A percentile compares a stretch with the other conserved stretches of the same genome.
Evolutionary conservation across 2,329 filamentous ascomycete species (phyloP).

Genomic region (Chaetomium globosum): DNA sequence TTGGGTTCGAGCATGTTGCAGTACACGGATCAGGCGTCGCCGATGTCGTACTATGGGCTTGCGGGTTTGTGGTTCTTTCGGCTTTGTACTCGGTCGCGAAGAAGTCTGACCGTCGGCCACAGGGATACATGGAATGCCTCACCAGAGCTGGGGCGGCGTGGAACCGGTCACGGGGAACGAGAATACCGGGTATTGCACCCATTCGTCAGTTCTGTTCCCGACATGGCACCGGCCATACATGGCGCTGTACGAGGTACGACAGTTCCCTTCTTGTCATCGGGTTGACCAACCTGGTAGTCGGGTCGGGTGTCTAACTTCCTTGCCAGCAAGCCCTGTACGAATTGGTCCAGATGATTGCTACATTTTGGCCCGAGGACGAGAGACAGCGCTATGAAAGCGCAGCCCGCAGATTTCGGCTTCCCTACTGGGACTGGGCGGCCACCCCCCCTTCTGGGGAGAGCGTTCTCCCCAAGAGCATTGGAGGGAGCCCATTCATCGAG

Average conservation of each 20-base stretch:
- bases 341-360: conserved; percentile 49
- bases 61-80: conserved; percentile 55
- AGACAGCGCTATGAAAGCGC: conserved; percentile 55
- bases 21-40: conserved; percentile 61
- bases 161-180: conserved; percentile 54
- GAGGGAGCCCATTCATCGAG: conserved; percentile 47
- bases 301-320: conserved; percentile 17
- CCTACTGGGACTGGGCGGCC: conserved; percentile 63
- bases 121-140: conserved; percentile 82
- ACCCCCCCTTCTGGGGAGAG: conserved; percentile 52
- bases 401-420: conserved; percentile 56
- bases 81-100: neutral
- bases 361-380: conserved; percentile 51
- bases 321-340: conserved; percentile 46
- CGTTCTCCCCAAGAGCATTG: conserved; percentile 53
- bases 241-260: conserved; percentile 57
- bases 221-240: conserved; percentile 85
- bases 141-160: conserved; percentile 57
- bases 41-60: conserved; percentile 76
- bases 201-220: conserved; percentile 74
- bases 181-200: conserved; percentile 72
- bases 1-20: conserved; percentile 75
- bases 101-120: neutral
- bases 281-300: neutral
- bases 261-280: conserved; percentile 11